Evolutionary conservation across 148 eudicot genomes (phyloP).

Genomic region (Chenopodium quinoa): DNA sequence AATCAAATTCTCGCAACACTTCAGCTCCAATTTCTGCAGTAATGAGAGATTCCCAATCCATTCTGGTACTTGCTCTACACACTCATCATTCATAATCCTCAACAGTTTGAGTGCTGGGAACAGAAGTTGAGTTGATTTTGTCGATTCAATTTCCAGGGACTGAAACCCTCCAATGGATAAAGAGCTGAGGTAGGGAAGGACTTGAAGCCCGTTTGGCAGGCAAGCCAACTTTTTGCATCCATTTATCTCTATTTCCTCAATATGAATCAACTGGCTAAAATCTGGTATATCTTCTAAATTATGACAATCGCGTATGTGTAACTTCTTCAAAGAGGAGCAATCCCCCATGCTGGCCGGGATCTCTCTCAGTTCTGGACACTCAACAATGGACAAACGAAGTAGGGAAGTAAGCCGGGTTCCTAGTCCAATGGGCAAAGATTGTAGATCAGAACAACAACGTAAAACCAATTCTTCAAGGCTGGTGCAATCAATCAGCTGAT

Average conservation of each 20-base stretch:
- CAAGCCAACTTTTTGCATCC: constrained; percentile 12
- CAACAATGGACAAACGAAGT: constrained; percentile 2
- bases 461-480: constrained; percentile 11
- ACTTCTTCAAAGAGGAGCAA: constrained; percentile 8
- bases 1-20: constrained; percentile 10
- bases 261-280: constrained; percentile 2
- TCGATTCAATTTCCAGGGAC: neutral
- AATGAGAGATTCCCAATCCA: constrained; percentile 13
- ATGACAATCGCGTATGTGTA: constrained; percentile 11
- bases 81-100: constrained; percentile 11
- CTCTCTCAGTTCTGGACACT: constrained; percentile 11
- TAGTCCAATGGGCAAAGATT: constrained; percentile 13
- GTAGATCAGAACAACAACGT: constrained; percentile 10
- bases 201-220: constrained; percentile 19
- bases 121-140: constrained; percentile 9
- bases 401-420: constrained; percentile 15
- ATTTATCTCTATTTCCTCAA: constrained; percentile 20
- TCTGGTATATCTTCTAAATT: constrained; percentile 20
- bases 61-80: constrained; percentile 13
- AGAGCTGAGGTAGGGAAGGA: constrained; percentile 16
- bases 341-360: constrained; percentile 14
- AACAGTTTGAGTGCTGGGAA: constrained; percentile 18
- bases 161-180: constrained; percentile 20
- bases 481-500: constrained; percentile 10
- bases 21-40: constrained; percentile 15